These are phyloP conservation scores for Creolimax fragrantissima DNA, from an alignment of 78 protist genomes.

Conservation along the genomic window DNA sequence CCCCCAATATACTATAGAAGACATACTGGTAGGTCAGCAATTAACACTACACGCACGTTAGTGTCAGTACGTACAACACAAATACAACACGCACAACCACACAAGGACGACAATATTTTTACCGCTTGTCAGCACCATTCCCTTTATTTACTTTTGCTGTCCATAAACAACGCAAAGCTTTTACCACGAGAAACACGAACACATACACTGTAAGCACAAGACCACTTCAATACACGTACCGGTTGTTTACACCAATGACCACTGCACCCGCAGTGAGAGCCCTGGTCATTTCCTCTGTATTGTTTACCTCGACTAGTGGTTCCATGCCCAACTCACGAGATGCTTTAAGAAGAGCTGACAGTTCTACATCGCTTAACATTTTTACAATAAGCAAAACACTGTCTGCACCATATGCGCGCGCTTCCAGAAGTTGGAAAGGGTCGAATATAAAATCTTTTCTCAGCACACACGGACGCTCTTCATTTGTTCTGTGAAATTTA, in stretches of 20 bases:
- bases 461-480: constrained; percentile 24
- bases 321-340: constrained; percentile 45
- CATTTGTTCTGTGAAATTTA: background rate
- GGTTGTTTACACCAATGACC: constrained; percentile 60
- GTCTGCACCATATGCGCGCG: constrained; percentile 56
- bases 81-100: too few species aligned
- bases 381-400: constrained; percentile 55
- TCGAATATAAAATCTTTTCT: constrained; percentile 59
- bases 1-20: too few species aligned
- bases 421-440: constrained; percentile 38
- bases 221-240: constrained; percentile 20
- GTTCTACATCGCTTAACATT: background rate
- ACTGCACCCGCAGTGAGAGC: constrained; percentile 42
- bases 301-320: constrained; percentile 54
- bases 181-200: background rate
- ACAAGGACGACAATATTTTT: too few species aligned
- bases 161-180: too few species aligned
- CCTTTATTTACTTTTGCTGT: too few species aligned
- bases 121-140: too few species aligned
- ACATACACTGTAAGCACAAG: background rate
- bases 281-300: background rate
- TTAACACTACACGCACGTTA: too few species aligned
- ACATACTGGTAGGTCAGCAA: too few species aligned
- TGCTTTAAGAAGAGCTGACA: background rate
- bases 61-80: too few species aligned